Conservation (phyloP, 2,329 filamentous ascomycete species). For the Exophiala viscosa region DNA sequence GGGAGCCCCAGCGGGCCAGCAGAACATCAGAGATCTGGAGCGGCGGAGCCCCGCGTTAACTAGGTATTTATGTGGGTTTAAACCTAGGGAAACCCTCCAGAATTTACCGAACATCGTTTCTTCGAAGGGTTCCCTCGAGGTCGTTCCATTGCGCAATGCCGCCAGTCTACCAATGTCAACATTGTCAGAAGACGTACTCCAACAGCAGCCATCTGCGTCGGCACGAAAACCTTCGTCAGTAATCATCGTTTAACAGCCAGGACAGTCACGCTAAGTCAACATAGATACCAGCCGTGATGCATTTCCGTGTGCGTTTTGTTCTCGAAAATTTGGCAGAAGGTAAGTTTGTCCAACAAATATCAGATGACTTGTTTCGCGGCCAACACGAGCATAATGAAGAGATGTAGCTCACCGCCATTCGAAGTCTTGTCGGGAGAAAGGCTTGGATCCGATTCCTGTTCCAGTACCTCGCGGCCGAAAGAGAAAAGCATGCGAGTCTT, state of each 20-base stretch:
- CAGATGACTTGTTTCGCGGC: background rate
- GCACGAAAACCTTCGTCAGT: background rate
- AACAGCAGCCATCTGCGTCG: constrained; percentile 2
- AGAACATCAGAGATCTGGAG: background rate
- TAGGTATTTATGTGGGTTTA: background rate
- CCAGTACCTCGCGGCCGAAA: background rate
- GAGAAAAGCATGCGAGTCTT: background rate
- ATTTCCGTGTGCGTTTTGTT: constrained; percentile 1
- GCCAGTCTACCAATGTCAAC: background rate
- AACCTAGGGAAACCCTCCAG: background rate
- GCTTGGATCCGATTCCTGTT: background rate
- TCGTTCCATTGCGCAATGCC: background rate
- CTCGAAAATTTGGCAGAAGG: constrained; percentile 1
- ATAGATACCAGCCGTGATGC: background rate
- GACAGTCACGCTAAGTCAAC: background rate
- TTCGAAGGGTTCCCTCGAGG: background rate
- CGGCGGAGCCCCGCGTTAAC: background rate
- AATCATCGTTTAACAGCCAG: background rate
- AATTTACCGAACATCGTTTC: background rate
- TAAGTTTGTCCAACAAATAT: background rate
- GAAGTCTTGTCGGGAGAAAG: constrained; percentile 1
- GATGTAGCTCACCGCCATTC: constrained; percentile 5
- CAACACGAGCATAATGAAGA: background rate
- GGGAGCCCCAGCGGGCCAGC: too few species aligned
- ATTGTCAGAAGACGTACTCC: constrained; percentile 1